Evolutionary conservation across 2,329 filamentous ascomycete species (phyloP).

Genomic region (Fusarium cicatricum): DNA sequence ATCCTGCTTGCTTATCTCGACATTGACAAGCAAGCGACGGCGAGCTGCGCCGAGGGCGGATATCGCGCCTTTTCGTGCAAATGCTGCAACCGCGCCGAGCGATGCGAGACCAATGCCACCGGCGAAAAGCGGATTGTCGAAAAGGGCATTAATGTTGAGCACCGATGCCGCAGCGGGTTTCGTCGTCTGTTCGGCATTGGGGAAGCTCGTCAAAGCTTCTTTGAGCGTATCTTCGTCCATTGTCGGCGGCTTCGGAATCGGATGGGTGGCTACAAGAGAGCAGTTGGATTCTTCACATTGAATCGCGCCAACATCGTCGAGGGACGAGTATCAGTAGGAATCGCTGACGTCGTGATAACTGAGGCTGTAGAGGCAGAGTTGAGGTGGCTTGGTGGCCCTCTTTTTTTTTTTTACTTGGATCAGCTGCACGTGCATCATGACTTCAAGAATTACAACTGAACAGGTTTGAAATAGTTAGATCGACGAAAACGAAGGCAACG

Average conservation of each 20-base stretch:
- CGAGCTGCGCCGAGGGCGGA: conserved; percentile 77
- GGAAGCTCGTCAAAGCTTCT: conserved; percentile 29
- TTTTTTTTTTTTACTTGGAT: conserved; percentile 20
- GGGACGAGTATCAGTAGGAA: not conserved
- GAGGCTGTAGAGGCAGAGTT: conserved; percentile 1
- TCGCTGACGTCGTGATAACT: not conserved
- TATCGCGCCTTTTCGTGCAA: conserved; percentile 80
- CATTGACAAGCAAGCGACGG: conserved; percentile 87
- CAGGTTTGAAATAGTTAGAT: not conserved
- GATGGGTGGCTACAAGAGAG: conserved; percentile 13
- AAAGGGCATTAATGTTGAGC: conserved; percentile 64
- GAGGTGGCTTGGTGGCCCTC: conserved; percentile 10
- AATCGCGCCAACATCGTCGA: not conserved
- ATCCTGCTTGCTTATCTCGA: conserved; percentile 95
- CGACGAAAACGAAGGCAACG: too few species aligned
- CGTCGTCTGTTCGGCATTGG: conserved; percentile 44
- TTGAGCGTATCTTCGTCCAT: conserved; percentile 33
- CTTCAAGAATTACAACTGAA: not conserved
- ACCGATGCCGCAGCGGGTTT: conserved; percentile 44
- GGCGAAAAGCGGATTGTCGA: conserved; percentile 70
- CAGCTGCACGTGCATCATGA: conserved; percentile 22
- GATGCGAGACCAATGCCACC: conserved; percentile 90
- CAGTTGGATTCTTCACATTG: conserved; percentile 13
- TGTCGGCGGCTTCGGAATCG: not conserved
- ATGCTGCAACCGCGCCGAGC: conserved; percentile 81